phyloP scores from a whole-genome alignment of 2,329 filamentous ascomycete species.

The Colletotrichum trifolii region DNA sequence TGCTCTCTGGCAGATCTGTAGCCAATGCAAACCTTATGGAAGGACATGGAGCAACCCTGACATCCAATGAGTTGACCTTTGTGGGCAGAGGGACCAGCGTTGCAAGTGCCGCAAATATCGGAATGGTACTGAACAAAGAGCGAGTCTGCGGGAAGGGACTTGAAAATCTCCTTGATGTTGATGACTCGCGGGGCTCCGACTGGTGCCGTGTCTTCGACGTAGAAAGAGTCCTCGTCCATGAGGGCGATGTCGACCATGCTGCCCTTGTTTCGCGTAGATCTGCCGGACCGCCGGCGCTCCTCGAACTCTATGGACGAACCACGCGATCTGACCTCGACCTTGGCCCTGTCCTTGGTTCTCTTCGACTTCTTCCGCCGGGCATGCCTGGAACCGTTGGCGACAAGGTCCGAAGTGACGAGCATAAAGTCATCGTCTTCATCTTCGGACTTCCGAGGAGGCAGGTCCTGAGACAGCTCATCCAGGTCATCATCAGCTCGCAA shows the following conservation, averaged over 20 bases:
- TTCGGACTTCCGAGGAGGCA: conserved; percentile 41
- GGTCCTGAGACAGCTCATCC: conserved; percentile 48
- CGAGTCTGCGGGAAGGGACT: conserved; percentile 67
- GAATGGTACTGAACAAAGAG: conserved; percentile 78
- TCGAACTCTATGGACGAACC: conserved; percentile 66
- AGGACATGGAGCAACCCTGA: conserved; percentile 88
- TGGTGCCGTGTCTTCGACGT: conserved; percentile 58
- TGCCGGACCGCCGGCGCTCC: conserved; percentile 57
- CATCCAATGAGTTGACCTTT: conserved; percentile 84
- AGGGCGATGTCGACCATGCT: conserved; percentile 64
- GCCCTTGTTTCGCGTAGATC: conserved; percentile 55
- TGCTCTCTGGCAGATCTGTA: conserved; percentile 81
- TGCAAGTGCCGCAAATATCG: conserved; percentile 78
- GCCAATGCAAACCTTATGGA: conserved; percentile 87
- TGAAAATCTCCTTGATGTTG: conserved; percentile 80
- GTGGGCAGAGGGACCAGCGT: conserved; percentile 59
- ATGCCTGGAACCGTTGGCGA: conserved; percentile 21
- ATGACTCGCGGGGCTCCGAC: conserved; percentile 63
- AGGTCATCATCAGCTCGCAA: conserved; percentile 28
- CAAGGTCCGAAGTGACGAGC: conserved; percentile 52
- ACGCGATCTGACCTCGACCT: conserved; percentile 40
- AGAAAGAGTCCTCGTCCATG: conserved; percentile 69
- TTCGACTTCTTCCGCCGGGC: conserved; percentile 37
- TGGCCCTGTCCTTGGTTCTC: conserved; percentile 31
- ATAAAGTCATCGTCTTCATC: conserved; percentile 49